Evolutionary conservation across 2,329 filamentous ascomycete genomes (phyloP).

Genomic region (Fonsecaea nubica): DNA sequence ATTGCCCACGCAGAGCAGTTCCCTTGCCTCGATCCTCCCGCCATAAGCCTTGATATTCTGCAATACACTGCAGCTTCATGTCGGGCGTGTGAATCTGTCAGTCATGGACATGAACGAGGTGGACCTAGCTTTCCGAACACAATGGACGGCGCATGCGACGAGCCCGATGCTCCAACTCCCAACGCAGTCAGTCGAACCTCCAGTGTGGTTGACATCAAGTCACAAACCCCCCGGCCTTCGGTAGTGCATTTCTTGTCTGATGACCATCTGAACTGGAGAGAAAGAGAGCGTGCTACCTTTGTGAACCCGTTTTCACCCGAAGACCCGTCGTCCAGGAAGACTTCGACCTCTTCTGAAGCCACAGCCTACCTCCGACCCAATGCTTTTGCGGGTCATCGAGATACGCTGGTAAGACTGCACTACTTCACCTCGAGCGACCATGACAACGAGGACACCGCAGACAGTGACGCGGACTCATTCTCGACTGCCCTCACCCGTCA

Average conservation of each 20-base stretch:
- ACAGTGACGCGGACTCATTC: slow-evolving; percentile 6
- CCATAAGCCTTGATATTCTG: neutral
- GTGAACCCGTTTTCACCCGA: slow-evolving; percentile 26
- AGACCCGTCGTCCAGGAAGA: slow-evolving; percentile 19
- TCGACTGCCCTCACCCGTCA: slow-evolving; percentile 10
- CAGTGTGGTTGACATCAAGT: neutral
- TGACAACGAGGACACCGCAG: slow-evolving; percentile 9
- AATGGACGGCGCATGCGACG: slow-evolving; percentile 25
- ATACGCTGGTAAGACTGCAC: slow-evolving; percentile 38
- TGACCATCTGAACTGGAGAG: slow-evolving; percentile 22
- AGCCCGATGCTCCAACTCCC: slow-evolving; percentile 5
- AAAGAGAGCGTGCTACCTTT: slow-evolving; percentile 15
- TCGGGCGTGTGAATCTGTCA: neutral
- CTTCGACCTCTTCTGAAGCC: slow-evolving; percentile 27
- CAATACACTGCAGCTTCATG: neutral
- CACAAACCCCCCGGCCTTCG: slow-evolving; percentile 14
- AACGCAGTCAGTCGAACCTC: slow-evolving; percentile 1
- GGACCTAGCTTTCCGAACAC: slow-evolving; percentile 5
- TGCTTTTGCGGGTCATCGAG: slow-evolving; percentile 37
- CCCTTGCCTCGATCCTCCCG: neutral
- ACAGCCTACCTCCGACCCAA: slow-evolving; percentile 31
- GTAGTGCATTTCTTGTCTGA: slow-evolving; percentile 26
- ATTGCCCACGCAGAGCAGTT: neutral
- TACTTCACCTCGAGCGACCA: neutral
- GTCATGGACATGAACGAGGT: neutral